Base-by-base conservation (phyloP, 306 rosid species). In the Vigna hirtella region DNA sequence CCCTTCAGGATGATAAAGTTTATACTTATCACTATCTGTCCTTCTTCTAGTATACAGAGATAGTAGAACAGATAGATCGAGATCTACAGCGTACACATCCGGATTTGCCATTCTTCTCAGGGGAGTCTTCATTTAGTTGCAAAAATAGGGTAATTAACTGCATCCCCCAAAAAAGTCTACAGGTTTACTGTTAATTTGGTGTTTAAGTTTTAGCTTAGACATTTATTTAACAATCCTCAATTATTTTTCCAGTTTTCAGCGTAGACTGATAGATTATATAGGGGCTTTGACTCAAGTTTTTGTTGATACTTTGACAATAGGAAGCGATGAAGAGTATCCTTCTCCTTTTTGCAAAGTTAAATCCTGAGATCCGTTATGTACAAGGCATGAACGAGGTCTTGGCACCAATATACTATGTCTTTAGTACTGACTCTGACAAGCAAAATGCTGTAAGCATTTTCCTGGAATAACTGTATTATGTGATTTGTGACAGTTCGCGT, bases 311-410 rank as follows among this genome's bases (percentile, higher is more conserved):
- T 70, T 81, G 55, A 69, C 79, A 28, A 72, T 83, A 93, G 98
- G 91, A 91, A 86, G 88, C 93, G n/a, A 86, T 93, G 97, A 91
- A 81, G 91, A 89, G 83, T 53, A 87, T 93, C 65, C 94, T 93
- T 79, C 89, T 89, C 79, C 79, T 93, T 20, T 89, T 91, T 82
- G 90, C 97, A 24, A 93, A 91, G 79, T 82, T 81, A 74, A 91
- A 91, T 83, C 97, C 98, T 15, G 97, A 80, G 74, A 91, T 93
- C 72, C 80, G 93, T 68, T 93, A 89, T 48, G 98, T 93, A 62
- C 97, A 91, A 91, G 97, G 97, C 80, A 91, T 93, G 98, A 91
- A 93, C 72, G 98, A 93, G 85, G 93, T 93, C 82, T 83, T 93
- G 90, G 92, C 98, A 26, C 97, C 98, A 38, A 73, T 93, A 58